Percentiles rank a stretch among this genome's conserved stretches.
These are phyloP conservation scores for Penicillium sp. DNA, from an alignment of 2,329 filamentous ascomycete species.

Conservation along the genomic window DNA sequence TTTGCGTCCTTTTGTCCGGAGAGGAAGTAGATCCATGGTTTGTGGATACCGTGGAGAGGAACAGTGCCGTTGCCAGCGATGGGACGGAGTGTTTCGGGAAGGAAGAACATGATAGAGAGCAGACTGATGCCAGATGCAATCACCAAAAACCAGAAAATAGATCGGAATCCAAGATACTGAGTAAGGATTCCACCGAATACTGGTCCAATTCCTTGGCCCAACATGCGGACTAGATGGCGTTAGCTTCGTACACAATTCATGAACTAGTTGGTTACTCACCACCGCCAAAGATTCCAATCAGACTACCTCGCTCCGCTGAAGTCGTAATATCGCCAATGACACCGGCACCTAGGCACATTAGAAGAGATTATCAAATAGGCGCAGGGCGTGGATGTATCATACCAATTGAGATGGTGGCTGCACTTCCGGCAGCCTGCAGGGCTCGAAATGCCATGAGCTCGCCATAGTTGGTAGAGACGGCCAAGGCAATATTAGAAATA, in stretches of 20 bases:
- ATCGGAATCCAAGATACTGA: constrained; percentile 39
- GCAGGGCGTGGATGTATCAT: constrained; percentile 5
- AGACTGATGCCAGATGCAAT: constrained; percentile 38
- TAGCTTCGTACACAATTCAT: constrained; percentile 3
- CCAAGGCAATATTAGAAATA: constrained; percentile 48
- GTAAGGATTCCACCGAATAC: constrained; percentile 43
- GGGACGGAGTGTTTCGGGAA: constrained; percentile 49
- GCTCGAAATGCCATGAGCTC: constrained; percentile 48
- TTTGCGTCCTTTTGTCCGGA: constrained; percentile 20
- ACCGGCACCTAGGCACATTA: constrained; percentile 31
- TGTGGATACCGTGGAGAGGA: constrained; percentile 40
- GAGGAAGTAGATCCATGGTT: constrained; percentile 40
- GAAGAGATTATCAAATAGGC: neutral
- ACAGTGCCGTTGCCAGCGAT: constrained; percentile 48
- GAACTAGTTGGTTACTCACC: constrained; percentile 24
- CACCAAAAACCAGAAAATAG: constrained; percentile 46
- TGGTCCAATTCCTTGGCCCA: constrained; percentile 48
- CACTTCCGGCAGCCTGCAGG: constrained; percentile 51
- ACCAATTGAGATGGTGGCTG: constrained; percentile 51
- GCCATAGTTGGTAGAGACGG: constrained; percentile 45
- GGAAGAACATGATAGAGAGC: constrained; percentile 41
- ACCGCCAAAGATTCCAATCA: constrained; percentile 42
- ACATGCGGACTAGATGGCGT: constrained; percentile 36
- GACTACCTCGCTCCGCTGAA: constrained; percentile 40
- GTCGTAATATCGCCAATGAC: constrained; percentile 45